phyloP scores from a whole-genome alignment of 345 rosid genomes.

The Salix exigua region DNA sequence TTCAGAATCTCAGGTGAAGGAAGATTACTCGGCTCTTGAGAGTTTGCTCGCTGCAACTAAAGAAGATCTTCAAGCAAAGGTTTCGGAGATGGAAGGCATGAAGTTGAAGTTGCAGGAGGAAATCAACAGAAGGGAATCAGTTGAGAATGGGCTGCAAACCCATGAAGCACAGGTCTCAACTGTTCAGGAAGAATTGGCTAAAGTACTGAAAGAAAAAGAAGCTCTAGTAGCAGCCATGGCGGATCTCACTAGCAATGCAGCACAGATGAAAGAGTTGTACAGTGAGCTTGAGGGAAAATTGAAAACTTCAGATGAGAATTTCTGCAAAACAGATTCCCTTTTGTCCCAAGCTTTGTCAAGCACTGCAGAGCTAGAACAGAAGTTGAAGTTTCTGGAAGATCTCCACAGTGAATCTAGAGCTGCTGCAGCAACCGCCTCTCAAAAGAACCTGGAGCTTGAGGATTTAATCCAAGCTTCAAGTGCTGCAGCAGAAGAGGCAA shows the following conservation, averaged over 20 bases:
- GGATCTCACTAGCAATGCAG: slow-evolving; percentile 44
- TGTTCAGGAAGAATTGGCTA: slow-evolving; percentile 33
- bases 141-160: slow-evolving; percentile 38
- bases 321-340: slow-evolving; percentile 57
- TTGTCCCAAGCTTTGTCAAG: slow-evolving; percentile 65
- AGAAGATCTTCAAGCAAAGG: slow-evolving; percentile 56
- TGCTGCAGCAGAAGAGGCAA: slow-evolving; percentile 63
- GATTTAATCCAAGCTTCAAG: slow-evolving; percentile 50
- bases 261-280: slow-evolving; percentile 41
- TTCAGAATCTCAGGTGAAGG: slow-evolving; percentile 62
- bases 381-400: slow-evolving; percentile 65
- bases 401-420: slow-evolving; percentile 52
- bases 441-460: slow-evolving; percentile 72
- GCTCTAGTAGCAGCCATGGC: slow-evolving; percentile 48
- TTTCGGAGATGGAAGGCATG: slow-evolving; percentile 46
- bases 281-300: slow-evolving; percentile 59
- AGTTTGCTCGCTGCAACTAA: slow-evolving; percentile 40
- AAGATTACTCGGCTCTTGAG: slow-evolving; percentile 51
- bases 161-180: slow-evolving; percentile 33
- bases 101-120: slow-evolving; percentile 54
- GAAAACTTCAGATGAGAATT: slow-evolving; percentile 64
- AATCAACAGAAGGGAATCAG: slow-evolving; percentile 37
- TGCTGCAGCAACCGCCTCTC: slow-evolving; percentile 60
- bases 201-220: slow-evolving; percentile 50
- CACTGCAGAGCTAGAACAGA: slow-evolving; percentile 68